Base-by-base conservation (phyloP, 331 rosid genomes). In the Quercus lobata region DNA sequence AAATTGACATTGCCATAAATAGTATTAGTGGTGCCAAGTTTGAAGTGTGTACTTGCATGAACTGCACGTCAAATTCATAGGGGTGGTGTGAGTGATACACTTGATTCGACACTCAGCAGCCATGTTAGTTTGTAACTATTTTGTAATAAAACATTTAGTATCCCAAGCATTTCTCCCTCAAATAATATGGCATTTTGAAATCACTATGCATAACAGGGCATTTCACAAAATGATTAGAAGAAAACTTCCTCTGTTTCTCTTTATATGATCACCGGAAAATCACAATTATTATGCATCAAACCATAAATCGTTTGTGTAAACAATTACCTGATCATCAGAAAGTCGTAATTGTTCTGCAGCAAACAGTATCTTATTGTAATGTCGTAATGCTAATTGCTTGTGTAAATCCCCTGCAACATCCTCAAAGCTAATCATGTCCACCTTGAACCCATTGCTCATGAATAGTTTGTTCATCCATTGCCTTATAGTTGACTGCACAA, bases 361-460 rank as follows among this genome's bases (percentile, higher is more conserved):
- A 87, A 94, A 94, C 61, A 90, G 77, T 53, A 84, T 74, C 12
- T 78, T 89, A 72, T 78, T 79, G 77, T 76, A 86, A 54, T 71
- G 46, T 69, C 78, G 80, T 12, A 83, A 16, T 61, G 85, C 83
- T 79, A 89, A 60, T 46, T 86, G 84, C 84, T 88, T 81, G 72
- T 88, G 87, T 21, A 57, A 78, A 79, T 80, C 85, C 72, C 61
- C 80, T 35, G 92, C 89, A 56, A 94, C 79, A 49, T 83, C 87
- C 74, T 88, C 86, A 9, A 81, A 87, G 72, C 69, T 37, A 57
- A 92, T 62, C 81, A 83, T 75, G 61, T 92, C 87, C 73, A 88
- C 96, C 76, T 90, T 82, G 83, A 94, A 92, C 54, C 97, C 98
- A 27, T 83, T 86, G 91, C 86, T 88, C 96, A 88, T 73, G 81